Percentiles rank a stretch among this genome's conserved stretches.
Conservation (phyloP, 192 early-diverging fungal genomes). For the Entomortierella beljakovae region DNA sequence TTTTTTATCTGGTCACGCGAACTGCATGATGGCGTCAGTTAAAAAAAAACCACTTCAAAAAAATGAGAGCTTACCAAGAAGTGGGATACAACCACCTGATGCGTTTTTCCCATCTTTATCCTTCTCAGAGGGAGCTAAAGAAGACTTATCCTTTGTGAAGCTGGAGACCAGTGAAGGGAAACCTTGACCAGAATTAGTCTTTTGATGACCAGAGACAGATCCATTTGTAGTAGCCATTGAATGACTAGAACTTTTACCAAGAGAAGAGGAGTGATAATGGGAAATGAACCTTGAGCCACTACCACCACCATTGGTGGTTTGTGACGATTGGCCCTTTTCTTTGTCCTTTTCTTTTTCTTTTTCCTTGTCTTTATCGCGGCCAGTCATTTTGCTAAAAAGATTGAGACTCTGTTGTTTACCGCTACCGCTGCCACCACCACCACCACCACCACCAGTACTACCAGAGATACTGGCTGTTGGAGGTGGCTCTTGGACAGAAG, state of each 20-base stretch:
- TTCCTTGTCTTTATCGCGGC: conserved; percentile 19
- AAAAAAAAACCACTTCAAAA: no score
- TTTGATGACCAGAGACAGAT: conserved; percentile 8
- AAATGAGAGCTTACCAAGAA: conserved; percentile 56
- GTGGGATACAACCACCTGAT: conserved; percentile 64
- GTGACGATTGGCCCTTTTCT: background rate
- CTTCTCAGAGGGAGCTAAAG: background rate
- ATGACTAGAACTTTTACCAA: conserved; percentile 4
- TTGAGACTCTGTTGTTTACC: background rate
- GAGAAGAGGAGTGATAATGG: conserved; percentile 11
- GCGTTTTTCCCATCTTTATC: conserved; percentile 25
- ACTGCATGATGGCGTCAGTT: no score
- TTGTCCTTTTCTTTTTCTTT: background rate
- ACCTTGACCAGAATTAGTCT: conserved; percentile 43
- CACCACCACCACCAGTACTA: background rate
- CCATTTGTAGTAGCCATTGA: background rate
- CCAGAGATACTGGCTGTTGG: background rate
- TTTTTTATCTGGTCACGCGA: no score
- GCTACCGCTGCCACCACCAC: background rate
- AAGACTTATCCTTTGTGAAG: conserved; percentile 8
- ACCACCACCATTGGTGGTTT: background rate
- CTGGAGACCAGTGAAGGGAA: conserved; percentile 28
- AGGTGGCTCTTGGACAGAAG: background rate
- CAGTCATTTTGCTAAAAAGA: conserved; percentile 32
- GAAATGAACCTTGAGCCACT: background rate